These are phyloP conservation scores for Amauroascus verrucosus DNA, from an alignment of 2,329 filamentous ascomycete species.

Conservation along the genomic window DNA sequence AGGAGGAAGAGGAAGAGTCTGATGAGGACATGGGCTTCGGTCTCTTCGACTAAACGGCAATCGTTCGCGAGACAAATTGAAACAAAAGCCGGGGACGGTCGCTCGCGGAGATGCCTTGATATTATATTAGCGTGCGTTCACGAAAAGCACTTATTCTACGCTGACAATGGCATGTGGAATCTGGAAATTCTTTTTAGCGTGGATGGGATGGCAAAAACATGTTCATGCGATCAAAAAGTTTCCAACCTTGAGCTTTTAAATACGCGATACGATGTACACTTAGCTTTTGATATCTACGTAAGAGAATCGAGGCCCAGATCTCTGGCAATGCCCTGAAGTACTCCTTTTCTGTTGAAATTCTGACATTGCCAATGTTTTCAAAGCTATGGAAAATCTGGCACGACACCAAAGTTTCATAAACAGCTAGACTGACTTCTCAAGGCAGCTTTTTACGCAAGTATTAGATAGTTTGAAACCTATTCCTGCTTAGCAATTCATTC, in stretches of 20 bases:
- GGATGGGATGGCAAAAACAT: neutral
- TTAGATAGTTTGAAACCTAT: too few relatives aligned
- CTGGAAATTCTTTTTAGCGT: neutral
- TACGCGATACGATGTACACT: slow-evolving; percentile 7
- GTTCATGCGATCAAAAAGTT: slow-evolving; percentile 1
- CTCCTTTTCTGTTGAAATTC: too few relatives aligned
- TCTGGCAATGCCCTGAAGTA: neutral
- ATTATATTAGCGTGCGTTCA: neutral
- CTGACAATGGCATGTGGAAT: neutral
- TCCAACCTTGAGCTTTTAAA: slow-evolving; percentile 1
- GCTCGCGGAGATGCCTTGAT: neutral
- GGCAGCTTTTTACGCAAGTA: too few relatives aligned
- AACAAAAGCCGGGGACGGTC: neutral
- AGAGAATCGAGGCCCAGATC: slow-evolving; percentile 1
- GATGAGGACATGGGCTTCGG: slow-evolving; percentile 67
- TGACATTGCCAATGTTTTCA: too few relatives aligned
- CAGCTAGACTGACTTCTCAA: too few relatives aligned
- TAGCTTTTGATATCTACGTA: neutral
- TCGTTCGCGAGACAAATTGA: neutral
- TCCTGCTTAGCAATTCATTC: too few relatives aligned
- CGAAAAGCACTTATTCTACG: slow-evolving; percentile 2
- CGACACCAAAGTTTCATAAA: too few relatives aligned
- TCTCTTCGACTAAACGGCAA: slow-evolving; percentile 51
- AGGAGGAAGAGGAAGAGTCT: slow-evolving; percentile 68
- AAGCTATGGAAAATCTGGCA: too few relatives aligned